phyloP scores from a whole-genome alignment of 495 filamentous ascomycete species.

The Endocarpon pusillum region DNA sequence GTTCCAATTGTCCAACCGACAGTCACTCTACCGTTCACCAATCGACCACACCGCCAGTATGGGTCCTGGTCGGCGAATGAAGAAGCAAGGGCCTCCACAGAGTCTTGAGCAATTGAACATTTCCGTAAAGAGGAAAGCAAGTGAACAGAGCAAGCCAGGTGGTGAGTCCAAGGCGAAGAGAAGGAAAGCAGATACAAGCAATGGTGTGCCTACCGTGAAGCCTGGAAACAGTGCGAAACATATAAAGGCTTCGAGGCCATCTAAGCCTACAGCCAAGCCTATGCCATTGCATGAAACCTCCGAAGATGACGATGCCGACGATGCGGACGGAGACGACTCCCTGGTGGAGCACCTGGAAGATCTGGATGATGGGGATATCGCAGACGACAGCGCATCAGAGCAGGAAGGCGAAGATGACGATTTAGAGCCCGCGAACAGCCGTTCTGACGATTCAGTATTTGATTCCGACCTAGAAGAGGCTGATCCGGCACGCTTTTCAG shows the following conservation, averaged over 20 bases:
- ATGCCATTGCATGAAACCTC: constrained; percentile 27
- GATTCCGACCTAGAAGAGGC: constrained; percentile 55
- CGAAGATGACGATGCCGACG: constrained; percentile 22
- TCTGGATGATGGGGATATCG: constrained; percentile 33
- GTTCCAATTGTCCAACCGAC: constrained; percentile 6
- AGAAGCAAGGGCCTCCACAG: constrained; percentile 81
- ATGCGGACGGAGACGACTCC: constrained; percentile 35
- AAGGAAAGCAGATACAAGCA: constrained; percentile 13
- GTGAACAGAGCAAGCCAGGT: constrained; percentile 29
- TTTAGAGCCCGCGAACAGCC: constrained; percentile 37
- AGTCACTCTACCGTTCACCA: constrained; percentile 8
- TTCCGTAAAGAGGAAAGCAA: constrained; percentile 60
- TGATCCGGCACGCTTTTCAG: constrained; percentile 54
- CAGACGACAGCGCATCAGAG: constrained; percentile 16
- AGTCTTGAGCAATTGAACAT: constrained; percentile 64
- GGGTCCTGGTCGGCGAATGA: constrained; percentile 82
- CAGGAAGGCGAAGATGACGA: constrained; percentile 19
- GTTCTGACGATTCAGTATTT: constrained; percentile 43
- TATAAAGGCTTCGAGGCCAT: too few species aligned
- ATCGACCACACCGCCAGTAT: constrained; percentile 39
- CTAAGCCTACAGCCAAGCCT: constrained; percentile 20
- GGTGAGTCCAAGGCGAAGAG: constrained; percentile 27
- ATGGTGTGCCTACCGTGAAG: background rate
- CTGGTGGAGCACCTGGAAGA: constrained; percentile 37
- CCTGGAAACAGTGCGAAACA: constrained; percentile 16